Base-by-base conservation (phyloP, 1,284 basidiomycete genomes). In the Erythrobasidium hasegawianum region DNA sequence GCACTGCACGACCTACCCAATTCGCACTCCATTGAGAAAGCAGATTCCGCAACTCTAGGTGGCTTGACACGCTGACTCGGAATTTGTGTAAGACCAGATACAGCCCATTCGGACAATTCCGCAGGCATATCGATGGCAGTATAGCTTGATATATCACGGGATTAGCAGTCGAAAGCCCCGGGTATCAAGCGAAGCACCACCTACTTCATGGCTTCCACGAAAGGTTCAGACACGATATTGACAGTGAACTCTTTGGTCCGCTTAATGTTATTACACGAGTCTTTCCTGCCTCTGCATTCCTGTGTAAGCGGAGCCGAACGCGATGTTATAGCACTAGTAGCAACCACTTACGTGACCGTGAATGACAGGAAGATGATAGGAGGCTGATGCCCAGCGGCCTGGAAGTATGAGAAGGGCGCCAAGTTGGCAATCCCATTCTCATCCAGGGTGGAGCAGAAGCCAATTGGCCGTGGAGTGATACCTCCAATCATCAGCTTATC, bases 221-320 rank as follows among this genome's bases (percentile, higher is more conserved):
- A 87, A 0, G 84, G 78, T 74, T 89, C 87, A 68, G 85, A 87
- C 72, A 90, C 85, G 69, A 90, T 85, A 72, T 84, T 87, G 53
- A 87, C 84, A 7, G 84, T 85, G 75, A 90, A 91, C 73, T 86
- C 81, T 71, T 85, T 85, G 4, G 84, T 86, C 0, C 78, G 77
- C 52, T 83, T 78, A 70, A 89, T 86, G 72, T 90, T 90, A 62
- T 80, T 79, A 56, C 83, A 80, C 0, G 85, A 86, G 74, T 90
- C 86, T 77, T 86, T 86, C 47, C 26, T 18, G 26, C 50, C 20
- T 22, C 50, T 29, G 50, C 26, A 18, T 20, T 7, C 9, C 7
- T 27, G 26, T 33, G 11, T 33, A 5, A 33, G 33, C 33, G 11
- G n/a, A n/a, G 11, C 40, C n/a, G n/a, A 11, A 41, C 40, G 10